phyloP scores from a whole-genome alignment of 2,329 filamentous ascomycete species.

The Hymenotorrendiella dingleyae region DNA sequence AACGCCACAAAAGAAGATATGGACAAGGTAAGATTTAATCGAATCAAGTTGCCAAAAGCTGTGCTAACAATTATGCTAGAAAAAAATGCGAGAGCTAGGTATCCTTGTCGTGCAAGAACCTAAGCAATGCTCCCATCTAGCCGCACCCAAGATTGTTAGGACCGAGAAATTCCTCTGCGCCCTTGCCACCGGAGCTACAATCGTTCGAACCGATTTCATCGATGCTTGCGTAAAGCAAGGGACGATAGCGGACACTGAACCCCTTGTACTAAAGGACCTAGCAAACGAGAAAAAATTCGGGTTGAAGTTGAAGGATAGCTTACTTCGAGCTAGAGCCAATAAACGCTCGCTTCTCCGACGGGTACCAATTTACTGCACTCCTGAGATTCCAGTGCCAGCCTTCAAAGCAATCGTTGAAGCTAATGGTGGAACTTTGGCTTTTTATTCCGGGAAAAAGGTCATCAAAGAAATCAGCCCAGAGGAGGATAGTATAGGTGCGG shows the following conservation, averaged over 20 bases:
- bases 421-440: slow-evolving; percentile 78
- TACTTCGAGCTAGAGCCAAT: slow-evolving; percentile 68
- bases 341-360: slow-evolving; percentile 68
- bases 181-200: slow-evolving; percentile 70
- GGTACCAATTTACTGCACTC: slow-evolving; percentile 78
- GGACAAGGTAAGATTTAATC: slow-evolving; percentile 67
- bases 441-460: slow-evolving; percentile 66
- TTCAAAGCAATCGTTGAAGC: slow-evolving; percentile 81
- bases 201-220: slow-evolving; percentile 75
- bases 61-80: slow-evolving; percentile 44
- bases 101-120: slow-evolving; percentile 75
- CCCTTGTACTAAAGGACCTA: slow-evolving; percentile 65
- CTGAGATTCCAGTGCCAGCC: slow-evolving; percentile 67
- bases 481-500: slow-evolving; percentile 53
- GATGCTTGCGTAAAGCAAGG: slow-evolving; percentile 68
- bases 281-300: slow-evolving; percentile 67
- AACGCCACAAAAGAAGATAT: slow-evolving; percentile 68
- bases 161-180: slow-evolving; percentile 92
- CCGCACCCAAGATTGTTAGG: slow-evolving; percentile 78
- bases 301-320: slow-evolving; percentile 62
- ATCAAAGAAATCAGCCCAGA: slow-evolving; percentile 57
- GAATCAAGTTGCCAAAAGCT: background rate
- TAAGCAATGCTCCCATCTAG: slow-evolving; percentile 74
- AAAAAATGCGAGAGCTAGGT: slow-evolving; percentile 74
- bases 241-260: slow-evolving; percentile 54